Evolutionary conservation across 2,329 filamentous ascomycete species (phyloP).

Genomic region (Lachnum nothofagi): DNA sequence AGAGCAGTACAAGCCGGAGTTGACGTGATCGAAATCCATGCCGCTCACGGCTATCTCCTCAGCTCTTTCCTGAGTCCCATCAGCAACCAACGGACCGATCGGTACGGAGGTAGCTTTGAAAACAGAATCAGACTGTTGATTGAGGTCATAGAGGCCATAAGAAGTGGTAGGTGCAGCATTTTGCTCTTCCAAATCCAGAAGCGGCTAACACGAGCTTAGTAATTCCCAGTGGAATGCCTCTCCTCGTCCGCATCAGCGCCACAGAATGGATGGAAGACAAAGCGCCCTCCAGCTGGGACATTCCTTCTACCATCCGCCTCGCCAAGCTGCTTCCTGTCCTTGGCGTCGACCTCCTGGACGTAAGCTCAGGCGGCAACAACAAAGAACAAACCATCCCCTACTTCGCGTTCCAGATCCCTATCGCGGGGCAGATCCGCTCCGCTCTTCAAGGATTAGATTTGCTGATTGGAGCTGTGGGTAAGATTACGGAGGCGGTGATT

Average conservation of each 20-base stretch:
- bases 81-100: conserved; percentile 54
- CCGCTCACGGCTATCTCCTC: conserved; percentile 60
- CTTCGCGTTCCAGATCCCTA: too few relatives aligned
- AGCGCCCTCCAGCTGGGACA: conserved; percentile 18
- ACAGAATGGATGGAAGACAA: conserved; percentile 50
- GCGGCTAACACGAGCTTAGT: conserved; percentile 20
- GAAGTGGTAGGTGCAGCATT: conserved; percentile 27
- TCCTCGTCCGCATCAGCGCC: conserved; percentile 53
- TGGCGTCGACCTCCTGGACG: conserved; percentile 79
- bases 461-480: conserved; percentile 10
- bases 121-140: conserved; percentile 55
- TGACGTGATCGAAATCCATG: conserved; percentile 57
- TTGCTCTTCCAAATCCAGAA: too few relatives aligned
- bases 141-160: conserved; percentile 47
- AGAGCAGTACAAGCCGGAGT: conserved; percentile 42
- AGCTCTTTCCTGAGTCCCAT: conserved; percentile 57
- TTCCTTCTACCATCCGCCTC: conserved; percentile 46
- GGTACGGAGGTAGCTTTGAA: conserved; percentile 58
- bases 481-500: conserved; percentile 42
- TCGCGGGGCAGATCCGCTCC: too few relatives aligned
- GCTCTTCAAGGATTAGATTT: too few relatives aligned
- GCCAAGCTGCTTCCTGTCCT: conserved; percentile 64
- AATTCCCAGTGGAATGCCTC: conserved; percentile 48
- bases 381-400: conserved; percentile 42
- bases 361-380: conserved; percentile 71